phyloP scores from a whole-genome alignment of 768 basidiomycete genomes.

The Mycena olivaceomarginata region DNA sequence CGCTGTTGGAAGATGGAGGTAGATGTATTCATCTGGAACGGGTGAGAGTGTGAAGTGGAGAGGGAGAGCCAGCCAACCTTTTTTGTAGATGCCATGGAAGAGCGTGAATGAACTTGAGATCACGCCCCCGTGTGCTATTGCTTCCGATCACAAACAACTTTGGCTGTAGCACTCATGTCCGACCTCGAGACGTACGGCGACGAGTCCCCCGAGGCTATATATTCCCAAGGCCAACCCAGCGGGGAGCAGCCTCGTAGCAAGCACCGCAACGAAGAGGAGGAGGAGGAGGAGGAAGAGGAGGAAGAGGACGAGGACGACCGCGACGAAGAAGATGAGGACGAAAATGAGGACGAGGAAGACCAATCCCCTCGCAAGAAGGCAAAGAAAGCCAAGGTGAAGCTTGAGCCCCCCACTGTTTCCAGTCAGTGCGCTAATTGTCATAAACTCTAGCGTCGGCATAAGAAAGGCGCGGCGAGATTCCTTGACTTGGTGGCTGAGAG shows the following conservation, averaged over 20 bases:
- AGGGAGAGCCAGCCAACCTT: conserved; percentile 9
- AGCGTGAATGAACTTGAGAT: not conserved
- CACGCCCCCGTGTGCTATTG: not conserved
- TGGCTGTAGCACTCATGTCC: conserved; percentile 26
- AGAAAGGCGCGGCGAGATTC: conserved; percentile 84
- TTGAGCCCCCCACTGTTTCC: conserved; percentile 49
- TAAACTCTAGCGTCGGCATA: conserved; percentile 75
- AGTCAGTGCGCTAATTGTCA: conserved; percentile 26
- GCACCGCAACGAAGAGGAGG: conserved; percentile 44
- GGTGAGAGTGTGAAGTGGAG: not conserved
- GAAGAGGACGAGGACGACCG: conserved; percentile 50
- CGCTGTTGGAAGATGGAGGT: conserved; percentile 57
- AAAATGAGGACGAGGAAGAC: conserved; percentile 59
- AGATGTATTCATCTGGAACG: conserved; percentile 35
- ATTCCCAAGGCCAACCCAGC: conserved; percentile 27
- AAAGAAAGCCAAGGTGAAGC: conserved; percentile 66
- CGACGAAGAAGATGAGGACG: conserved; percentile 33
- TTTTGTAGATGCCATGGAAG: conserved; percentile 20
- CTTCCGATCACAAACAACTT: not conserved
- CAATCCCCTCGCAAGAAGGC: conserved; percentile 52
- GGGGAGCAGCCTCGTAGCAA: conserved; percentile 9
- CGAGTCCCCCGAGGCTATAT: conserved; percentile 31
- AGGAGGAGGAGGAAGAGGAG: conserved; percentile 50
- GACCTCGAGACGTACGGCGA: conserved; percentile 33
- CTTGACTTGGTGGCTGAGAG: conserved; percentile 97